phyloP scores from a whole-genome alignment of 345 rosid species.

The Gossypium rotundifolium region DNA sequence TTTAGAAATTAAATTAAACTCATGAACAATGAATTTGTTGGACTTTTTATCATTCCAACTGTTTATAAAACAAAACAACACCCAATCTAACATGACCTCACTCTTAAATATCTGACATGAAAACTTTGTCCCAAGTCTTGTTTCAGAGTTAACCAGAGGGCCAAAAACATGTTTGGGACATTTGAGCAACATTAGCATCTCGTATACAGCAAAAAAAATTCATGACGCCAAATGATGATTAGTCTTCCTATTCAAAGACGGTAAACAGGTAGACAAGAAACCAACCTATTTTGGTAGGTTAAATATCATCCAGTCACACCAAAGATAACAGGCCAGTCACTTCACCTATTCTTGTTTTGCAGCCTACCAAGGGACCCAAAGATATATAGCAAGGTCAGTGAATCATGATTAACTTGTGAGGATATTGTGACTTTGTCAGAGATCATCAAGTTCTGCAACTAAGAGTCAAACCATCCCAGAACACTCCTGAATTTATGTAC shows the following conservation, averaged over 20 bases:
- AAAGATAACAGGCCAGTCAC: too few species aligned
- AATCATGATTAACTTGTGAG: neutral
- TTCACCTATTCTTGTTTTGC: neutral
- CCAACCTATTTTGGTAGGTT: neutral
- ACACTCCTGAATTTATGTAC: neutral
- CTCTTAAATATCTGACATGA: neutral
- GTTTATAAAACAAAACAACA: too few species aligned
- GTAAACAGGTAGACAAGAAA: neutral
- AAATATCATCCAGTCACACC: neutral
- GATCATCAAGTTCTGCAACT: slow-evolving; percentile 1
- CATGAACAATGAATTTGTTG: too few species aligned
- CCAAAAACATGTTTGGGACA: neutral
- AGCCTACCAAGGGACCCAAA: neutral
- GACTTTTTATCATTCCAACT: too few species aligned
- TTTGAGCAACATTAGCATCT: neutral
- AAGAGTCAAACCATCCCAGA: neutral
- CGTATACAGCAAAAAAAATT: neutral
- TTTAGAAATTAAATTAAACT: too few species aligned
- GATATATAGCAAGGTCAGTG: neutral
- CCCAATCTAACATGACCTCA: too few species aligned
- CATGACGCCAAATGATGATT: neutral
- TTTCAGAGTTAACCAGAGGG: neutral
- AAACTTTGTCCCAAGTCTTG: neutral
- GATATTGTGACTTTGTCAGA: neutral
- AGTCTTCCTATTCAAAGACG: neutral